These are phyloP conservation scores for Canavalia ensiformis DNA, from an alignment of 306 rosid species.

Conservation along the genomic window DNA sequence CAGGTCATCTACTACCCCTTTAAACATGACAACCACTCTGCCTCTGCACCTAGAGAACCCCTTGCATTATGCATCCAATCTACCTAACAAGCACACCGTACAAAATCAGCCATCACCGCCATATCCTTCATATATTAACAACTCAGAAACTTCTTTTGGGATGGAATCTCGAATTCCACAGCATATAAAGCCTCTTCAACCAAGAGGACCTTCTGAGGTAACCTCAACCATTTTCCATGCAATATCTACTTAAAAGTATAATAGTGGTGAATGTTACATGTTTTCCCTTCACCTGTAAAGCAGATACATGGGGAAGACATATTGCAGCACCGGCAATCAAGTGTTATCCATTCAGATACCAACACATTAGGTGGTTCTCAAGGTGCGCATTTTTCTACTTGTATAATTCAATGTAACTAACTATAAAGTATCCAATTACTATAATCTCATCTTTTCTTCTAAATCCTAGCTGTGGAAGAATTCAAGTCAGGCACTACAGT, in stretches of 20 bases:
- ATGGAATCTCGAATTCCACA: conserved; percentile 59
- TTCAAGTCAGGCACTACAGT: conserved; percentile 47
- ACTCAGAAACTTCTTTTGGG: conserved; percentile 59
- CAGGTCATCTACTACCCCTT: conserved; percentile 53
- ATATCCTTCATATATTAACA: conserved; percentile 58
- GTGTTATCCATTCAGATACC: conserved; percentile 50
- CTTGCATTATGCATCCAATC: conserved; percentile 55
- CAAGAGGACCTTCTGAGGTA: conserved; percentile 64
- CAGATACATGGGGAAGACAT: conserved; percentile 55
- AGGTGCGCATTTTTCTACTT: conserved; percentile 40
- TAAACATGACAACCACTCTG: conserved; percentile 56
- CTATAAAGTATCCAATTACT: neutral
- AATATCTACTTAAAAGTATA: conserved; percentile 13
- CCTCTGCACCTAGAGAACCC: conserved; percentile 67
- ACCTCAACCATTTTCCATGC: conserved; percentile 20
- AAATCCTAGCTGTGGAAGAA: conserved; percentile 36
- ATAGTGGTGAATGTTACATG: conserved; percentile 33
- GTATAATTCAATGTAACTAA: conserved; percentile 7
- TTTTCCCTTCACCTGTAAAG: conserved; percentile 45
- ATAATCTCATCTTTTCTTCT: conserved; percentile 17
- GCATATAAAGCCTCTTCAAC: conserved; percentile 63
- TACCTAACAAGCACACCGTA: conserved; percentile 56
- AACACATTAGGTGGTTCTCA: conserved; percentile 60
- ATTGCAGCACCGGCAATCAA: conserved; percentile 58
- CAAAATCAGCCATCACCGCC: conserved; percentile 59